Evolutionary conservation across 2,329 filamentous ascomycete genomes (phyloP).

Genomic region (Trichoderma sp.): DNA sequence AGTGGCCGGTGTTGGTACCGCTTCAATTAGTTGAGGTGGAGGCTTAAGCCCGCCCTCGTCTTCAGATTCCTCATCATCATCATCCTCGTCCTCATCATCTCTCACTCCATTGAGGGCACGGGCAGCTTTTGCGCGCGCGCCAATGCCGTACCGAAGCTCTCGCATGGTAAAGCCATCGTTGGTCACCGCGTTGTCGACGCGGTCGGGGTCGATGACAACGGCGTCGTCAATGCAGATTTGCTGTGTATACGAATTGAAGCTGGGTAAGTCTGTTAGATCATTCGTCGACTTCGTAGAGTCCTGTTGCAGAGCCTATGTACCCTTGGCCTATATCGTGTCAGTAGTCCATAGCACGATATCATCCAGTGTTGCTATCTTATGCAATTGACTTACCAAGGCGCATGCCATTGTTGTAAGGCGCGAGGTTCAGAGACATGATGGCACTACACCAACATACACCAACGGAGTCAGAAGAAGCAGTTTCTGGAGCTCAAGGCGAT

Average conservation of each 20-base stretch:
- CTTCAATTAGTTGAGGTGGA: no score
- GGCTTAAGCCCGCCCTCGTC: background rate
- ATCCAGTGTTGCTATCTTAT: no score
- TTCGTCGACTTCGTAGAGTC: background rate
- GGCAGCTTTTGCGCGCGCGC: no score
- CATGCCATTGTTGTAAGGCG: no score
- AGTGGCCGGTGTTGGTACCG: no score
- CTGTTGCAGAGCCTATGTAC: background rate
- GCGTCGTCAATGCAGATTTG: conserved; percentile 1
- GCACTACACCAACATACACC: no score
- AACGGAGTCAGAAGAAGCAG: no score
- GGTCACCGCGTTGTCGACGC: background rate
- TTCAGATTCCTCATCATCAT: background rate
- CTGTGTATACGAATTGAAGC: conserved; percentile 6
- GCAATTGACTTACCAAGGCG: no score
- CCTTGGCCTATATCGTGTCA: background rate
- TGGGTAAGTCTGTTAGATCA: background rate
- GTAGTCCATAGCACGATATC: background rate
- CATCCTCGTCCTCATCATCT: background rate
- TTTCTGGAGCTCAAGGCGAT: no score
- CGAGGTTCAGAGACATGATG: no score
- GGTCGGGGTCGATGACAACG: background rate
- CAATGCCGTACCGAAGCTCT: background rate
- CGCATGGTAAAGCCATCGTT: background rate
- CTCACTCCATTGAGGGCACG: no score